These are phyloP conservation scores for Eimeria brunetti DNA, from an alignment of 169 alveolate species.

Conservation along the genomic window DNA sequence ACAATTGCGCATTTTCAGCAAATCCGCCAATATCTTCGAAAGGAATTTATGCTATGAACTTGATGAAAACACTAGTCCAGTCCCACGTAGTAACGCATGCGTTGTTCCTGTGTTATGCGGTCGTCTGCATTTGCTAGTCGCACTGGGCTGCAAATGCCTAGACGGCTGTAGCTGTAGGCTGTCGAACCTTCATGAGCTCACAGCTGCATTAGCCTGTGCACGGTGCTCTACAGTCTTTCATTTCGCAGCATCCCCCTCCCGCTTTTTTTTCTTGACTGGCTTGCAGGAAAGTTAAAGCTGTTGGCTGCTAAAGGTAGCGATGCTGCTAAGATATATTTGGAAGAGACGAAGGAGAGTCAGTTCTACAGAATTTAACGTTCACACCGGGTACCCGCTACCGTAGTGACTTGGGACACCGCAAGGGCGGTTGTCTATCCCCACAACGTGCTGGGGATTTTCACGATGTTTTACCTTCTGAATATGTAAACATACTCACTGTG, in stretches of 20 bases:
- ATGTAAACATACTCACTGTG: background rate
- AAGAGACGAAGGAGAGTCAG: conserved; percentile 58
- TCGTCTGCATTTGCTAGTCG: background rate
- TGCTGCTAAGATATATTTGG: conserved; percentile 38
- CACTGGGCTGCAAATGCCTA: background rate
- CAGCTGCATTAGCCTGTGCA: background rate
- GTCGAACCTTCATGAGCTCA: background rate
- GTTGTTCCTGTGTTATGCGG: background rate
- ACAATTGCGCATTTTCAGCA: background rate
- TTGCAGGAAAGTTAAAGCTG: conserved; percentile 39
- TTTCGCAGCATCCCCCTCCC: background rate
- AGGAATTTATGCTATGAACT: background rate
- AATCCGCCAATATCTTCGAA: background rate
- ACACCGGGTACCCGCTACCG: background rate
- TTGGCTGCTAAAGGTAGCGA: conserved; percentile 74
- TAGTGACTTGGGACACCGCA: background rate
- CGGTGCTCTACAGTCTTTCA: background rate
- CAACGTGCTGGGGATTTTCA: background rate
- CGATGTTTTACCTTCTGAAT: background rate
- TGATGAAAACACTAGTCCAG: background rate
- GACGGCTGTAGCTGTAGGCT: background rate
- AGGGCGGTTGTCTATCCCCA: background rate
- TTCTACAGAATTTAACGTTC: background rate
- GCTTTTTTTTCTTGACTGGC: background rate
- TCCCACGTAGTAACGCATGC: background rate